Base-by-base conservation (phyloP, 78 protist species). In the Cavenderia fasciculata region DNA sequence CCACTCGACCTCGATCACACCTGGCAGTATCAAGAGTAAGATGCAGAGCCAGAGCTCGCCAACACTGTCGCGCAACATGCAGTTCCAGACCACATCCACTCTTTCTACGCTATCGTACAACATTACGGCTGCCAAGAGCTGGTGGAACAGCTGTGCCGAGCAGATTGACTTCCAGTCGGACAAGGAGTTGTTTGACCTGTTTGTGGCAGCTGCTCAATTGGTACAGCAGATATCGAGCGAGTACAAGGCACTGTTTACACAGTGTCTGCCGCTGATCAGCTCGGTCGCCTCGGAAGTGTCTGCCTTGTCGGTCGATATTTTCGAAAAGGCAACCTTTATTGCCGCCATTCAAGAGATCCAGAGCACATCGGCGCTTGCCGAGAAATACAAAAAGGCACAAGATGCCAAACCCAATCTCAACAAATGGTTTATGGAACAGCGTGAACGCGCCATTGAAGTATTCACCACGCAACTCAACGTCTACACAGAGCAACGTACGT, bases 41-140 rank as follows among this genome's bases (percentile, higher is more conserved):
- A 25, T 63, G 19, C 29, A n/a, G 12, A 52, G 27, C 21, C 61
- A 76, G 16, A 49, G 49, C 8, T 82, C 90, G 10, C 90, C 90
- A 46, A 82, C 78, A 31, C 25, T 82, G 23, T 52, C 90, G 19
- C 41, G 90, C 38, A 68, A 82, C 36, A 82, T 82, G 74, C 88
- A 79, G 52, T 68, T 82, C 38, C 90, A 82, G 11, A 57, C 90
- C 16, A 82, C 49, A 31, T 56, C 70, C 25, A 68, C 90, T 11
- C 43, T 82, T 19, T 52, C 90, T 7, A 82, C 90, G 21, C 65
- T 82, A 29, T 68, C 78, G 8, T 82, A 52, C 40, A 82, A 82
- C 25, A 78, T 82, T 4, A 82, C 90, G 23, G 90, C 90, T 7
- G 90, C 90, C 12, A 82, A 82, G 38, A 82, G 90, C 56, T 82